Conservation (phyloP, 2,329 filamentous ascomycete species). For the Penicillium sp. region DNA sequence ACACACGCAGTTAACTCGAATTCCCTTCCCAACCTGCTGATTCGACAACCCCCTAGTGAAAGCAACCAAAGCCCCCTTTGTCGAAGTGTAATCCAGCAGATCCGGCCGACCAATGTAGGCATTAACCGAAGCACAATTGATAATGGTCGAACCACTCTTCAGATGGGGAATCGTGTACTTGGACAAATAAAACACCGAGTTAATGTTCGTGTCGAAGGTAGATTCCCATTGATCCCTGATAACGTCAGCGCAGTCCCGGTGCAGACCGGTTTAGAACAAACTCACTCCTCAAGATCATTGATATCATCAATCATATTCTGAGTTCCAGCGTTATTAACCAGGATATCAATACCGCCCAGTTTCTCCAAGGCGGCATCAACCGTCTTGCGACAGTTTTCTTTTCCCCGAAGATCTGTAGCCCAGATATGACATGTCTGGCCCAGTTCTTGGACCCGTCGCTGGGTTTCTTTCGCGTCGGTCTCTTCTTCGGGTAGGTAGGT, state of each 20-base stretch:
- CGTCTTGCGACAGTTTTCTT: slow-evolving; percentile 63
- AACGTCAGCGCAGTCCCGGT: no score
- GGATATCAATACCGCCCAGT: slow-evolving; percentile 66
- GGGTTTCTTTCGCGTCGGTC: slow-evolving; percentile 70
- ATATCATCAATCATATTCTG: slow-evolving; percentile 73
- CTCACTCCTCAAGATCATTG: slow-evolving; percentile 67
- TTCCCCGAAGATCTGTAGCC: slow-evolving; percentile 59
- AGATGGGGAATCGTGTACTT: slow-evolving; percentile 74
- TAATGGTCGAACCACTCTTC: slow-evolving; percentile 67
- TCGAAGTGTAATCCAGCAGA: slow-evolving; percentile 75
- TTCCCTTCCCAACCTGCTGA: slow-evolving; percentile 66
- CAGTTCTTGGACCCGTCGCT: slow-evolving; percentile 61
- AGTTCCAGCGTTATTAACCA: slow-evolving; percentile 64
- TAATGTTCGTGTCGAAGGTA: slow-evolving; percentile 79
- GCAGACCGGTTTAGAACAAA: slow-evolving; percentile 25
- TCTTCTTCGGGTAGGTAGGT: slow-evolving; percentile 71
- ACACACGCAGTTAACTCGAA: slow-evolving; percentile 72
- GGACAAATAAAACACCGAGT: slow-evolving; percentile 72
- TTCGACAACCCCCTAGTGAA: slow-evolving; percentile 75
- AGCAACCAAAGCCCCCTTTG: slow-evolving; percentile 67
- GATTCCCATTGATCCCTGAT: slow-evolving; percentile 67
- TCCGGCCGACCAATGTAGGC: slow-evolving; percentile 76
- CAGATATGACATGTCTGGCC: slow-evolving; percentile 62
- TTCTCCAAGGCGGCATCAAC: slow-evolving; percentile 62
- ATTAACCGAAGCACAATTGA: slow-evolving; percentile 82